Evolutionary conservation across 345 rosid species (phyloP).

Genomic region (Ailanthus altissimus): DNA sequence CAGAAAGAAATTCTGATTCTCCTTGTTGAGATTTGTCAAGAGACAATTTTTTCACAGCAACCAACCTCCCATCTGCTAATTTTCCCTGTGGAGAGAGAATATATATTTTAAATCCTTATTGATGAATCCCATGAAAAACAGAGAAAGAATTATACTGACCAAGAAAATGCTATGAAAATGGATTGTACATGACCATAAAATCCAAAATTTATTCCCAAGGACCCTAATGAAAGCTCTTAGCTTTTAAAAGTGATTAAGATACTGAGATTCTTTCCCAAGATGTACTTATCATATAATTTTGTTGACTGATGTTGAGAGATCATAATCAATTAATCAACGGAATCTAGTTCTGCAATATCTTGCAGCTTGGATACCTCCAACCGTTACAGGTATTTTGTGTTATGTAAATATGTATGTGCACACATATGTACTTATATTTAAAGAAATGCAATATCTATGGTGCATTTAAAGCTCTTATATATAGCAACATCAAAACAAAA

Average conservation of each 20-base stretch:
- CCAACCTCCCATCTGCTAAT: constrained; percentile 49
- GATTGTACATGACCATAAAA: not conserved
- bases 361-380: too few species aligned
- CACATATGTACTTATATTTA: not conserved
- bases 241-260: not conserved
- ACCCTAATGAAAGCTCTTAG: not conserved
- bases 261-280: not conserved
- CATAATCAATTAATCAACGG: not conserved
- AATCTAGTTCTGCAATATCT: too few species aligned
- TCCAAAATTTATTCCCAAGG: not conserved
- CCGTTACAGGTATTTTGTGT: too few species aligned
- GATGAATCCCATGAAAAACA: not conserved
- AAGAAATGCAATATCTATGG: not conserved
- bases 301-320: not conserved
- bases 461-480: not conserved
- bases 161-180: not conserved
- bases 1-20: constrained; percentile 63
- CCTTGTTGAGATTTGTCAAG: constrained; percentile 67
- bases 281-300: not conserved
- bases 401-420: not conserved
- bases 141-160: not conserved
- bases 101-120: not conserved
- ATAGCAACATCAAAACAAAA: not conserved
- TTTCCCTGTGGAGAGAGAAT: constrained; percentile 44
- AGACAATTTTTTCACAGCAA: constrained; percentile 54